Conservation (phyloP, 768 basidiomycete genomes). For the Dentipellis fragilis region DNA sequence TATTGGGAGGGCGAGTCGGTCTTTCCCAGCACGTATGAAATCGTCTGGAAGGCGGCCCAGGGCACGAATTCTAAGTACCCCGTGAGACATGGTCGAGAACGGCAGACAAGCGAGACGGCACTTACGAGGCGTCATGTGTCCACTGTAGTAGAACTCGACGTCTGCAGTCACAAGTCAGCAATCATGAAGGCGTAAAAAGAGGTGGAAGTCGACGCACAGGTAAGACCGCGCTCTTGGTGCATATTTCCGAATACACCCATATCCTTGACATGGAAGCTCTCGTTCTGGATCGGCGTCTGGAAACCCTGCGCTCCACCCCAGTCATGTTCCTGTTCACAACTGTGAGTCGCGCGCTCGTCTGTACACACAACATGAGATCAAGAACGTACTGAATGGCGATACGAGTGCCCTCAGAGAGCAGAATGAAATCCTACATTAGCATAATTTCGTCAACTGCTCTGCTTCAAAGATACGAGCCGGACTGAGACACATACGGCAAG, state of each 20-base stretch:
- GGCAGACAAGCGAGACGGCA: background rate
- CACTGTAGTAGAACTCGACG: constrained; percentile 47
- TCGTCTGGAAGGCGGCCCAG: constrained; percentile 15
- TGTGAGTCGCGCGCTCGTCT: background rate
- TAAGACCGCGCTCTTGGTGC: constrained; percentile 23
- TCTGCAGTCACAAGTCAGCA: constrained; percentile 20
- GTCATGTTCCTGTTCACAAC: constrained; percentile 22
- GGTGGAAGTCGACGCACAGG: constrained; percentile 17
- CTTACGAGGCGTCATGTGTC: constrained; percentile 52
- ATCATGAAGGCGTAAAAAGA: background rate
- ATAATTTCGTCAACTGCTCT: background rate
- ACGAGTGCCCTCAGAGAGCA: constrained; percentile 25
- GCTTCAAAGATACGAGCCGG: background rate
- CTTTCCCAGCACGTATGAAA: constrained; percentile 2
- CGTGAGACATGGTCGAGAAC: background rate
- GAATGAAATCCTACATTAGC: constrained; percentile 22
- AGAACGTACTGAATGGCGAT: constrained; percentile 27
- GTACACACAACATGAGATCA: no score
- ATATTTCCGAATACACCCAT: constrained; percentile 23
- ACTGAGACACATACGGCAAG: constrained; percentile 16
- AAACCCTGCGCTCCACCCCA: constrained; percentile 26
- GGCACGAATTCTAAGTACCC: constrained; percentile 14
- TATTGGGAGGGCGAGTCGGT: background rate
- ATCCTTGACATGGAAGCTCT: constrained; percentile 22
- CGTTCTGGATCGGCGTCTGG: constrained; percentile 23